phyloP scores from a whole-genome alignment of 352 stramenopile species.

The Saprolegnia diclina region DNA sequence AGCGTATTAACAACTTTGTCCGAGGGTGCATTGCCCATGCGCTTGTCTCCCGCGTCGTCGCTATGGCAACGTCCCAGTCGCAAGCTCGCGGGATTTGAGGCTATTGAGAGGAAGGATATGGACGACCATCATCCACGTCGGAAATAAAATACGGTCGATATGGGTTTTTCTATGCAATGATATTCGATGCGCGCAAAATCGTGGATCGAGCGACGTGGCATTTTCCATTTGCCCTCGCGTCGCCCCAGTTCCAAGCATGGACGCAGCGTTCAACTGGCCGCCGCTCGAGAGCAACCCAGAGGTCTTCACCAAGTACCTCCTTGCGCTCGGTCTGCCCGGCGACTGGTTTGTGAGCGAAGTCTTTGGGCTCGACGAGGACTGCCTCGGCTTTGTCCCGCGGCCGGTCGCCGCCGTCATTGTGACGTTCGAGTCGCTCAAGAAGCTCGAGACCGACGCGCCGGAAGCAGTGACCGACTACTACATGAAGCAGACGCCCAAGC shows the following conservation, averaged over 20 bases:
- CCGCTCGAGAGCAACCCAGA: constrained; percentile 27
- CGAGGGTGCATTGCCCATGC: too few relatives aligned
- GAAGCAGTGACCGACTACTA: constrained; percentile 5
- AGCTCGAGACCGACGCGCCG: neutral
- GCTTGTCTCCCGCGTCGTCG: too few relatives aligned
- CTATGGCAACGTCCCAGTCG: too few relatives aligned
- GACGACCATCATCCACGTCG: too few relatives aligned
- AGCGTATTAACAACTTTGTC: too few relatives aligned
- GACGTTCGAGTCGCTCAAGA: constrained; percentile 25
- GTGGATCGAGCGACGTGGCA: too few relatives aligned
- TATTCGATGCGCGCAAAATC: too few relatives aligned
- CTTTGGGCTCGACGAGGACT: constrained; percentile 26
- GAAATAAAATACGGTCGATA: too few relatives aligned
- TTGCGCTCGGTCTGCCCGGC: constrained; percentile 7
- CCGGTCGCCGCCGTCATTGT: constrained; percentile 24
- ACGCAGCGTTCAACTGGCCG: constrained; percentile 21
- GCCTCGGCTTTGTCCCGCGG: constrained; percentile 15
- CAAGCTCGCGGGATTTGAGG: too few relatives aligned
- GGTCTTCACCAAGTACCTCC: constrained; percentile 24
- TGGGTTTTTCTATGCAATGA: too few relatives aligned
- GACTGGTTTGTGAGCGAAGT: constrained; percentile 26
- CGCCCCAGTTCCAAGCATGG: neutral
- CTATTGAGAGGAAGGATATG: too few relatives aligned
- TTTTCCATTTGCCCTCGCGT: neutral
- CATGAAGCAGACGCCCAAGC: constrained; percentile 26